Evolutionary conservation across 2,329 filamentous ascomycete species (phyloP).

Genomic region (Elsinoe arachidis): DNA sequence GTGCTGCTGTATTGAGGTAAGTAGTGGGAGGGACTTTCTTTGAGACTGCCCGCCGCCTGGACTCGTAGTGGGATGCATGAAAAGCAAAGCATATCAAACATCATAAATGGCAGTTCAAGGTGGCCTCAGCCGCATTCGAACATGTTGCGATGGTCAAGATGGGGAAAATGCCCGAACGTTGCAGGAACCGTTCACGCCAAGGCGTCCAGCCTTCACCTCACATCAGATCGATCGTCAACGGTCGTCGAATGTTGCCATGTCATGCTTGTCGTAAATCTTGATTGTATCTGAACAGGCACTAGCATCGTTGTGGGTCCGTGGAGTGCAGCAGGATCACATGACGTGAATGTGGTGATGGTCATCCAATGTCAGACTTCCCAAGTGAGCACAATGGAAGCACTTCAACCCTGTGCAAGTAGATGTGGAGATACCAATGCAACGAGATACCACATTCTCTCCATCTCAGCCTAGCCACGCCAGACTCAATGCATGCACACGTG

Average conservation of each 20-base stretch:
- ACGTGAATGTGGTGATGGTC: background rate
- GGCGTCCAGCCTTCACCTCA: background rate
- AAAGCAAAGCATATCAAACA: background rate
- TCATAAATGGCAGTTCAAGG: too few species aligned
- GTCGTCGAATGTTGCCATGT: background rate
- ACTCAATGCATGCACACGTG: background rate
- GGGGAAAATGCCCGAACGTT: background rate
- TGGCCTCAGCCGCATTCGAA: background rate
- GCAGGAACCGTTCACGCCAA: constrained; percentile 2
- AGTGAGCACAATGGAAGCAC: too few species aligned
- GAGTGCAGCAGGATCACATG: background rate
- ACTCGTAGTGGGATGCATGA: too few species aligned
- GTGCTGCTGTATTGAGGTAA: too few species aligned
- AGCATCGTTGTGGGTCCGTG: background rate
- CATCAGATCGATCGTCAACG: background rate
- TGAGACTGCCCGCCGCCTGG: too few species aligned
- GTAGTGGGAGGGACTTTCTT: too few species aligned
- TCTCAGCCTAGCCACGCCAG: background rate
- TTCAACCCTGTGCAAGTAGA: too few species aligned
- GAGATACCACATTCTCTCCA: background rate
- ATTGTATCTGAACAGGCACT: background rate
- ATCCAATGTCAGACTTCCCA: too few species aligned
- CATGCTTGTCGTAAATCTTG: background rate
- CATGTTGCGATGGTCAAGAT: background rate
- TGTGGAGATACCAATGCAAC: too few species aligned